Evolutionary conservation across 164 flowering plant species (phyloP), one percentile per base, ranked within the genome.

Genomic region (Aristolochia californica): DNA sequence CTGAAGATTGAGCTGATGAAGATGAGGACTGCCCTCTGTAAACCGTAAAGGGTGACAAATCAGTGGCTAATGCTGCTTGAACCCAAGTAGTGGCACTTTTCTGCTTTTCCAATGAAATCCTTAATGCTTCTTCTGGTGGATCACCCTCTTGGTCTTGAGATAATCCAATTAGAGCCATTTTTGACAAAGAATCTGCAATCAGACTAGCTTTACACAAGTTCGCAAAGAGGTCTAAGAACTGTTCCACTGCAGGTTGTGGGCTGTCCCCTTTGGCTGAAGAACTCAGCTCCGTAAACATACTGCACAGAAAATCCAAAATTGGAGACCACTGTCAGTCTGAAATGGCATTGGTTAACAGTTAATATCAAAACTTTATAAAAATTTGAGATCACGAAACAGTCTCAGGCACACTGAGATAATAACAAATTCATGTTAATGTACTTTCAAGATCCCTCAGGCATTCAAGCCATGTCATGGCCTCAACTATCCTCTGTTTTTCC

Each of bases 1-100:
- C 53, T 55, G 74, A 62, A 60, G 69, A 21, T 14, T 66, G 57
- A 62, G 48, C 25, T 2, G 58, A 34, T 38, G 48, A 48, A 14
- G 68, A 63, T 48, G 53, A 47, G 16, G 45, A 28, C 43, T 75
- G 80, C 64, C 80, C 81, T 51, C 64, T 74, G 64, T 59, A 87
- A 20, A 83, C 80, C 16, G 87, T 56, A 60, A 94, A 94, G 63
- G 96, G 53, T 43, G 90, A 85, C 20, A 94, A 68, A 57, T 85
- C 79, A 17, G 96, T 79, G 26, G 84, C 71, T 45, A 94, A 62
- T 48, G 97, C 97, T 63, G 95, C 96, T 62, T 85, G 84, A 62
- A 87, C 91, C 99, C 99, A 94, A 24, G 79, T 72, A 53, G 84
- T 67, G 40, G 96, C 97, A 15, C 70, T 78, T 66, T 86, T 94